Conservation (phyloP, 805 yeast genomes). For the Candida peoriensis region DNA sequence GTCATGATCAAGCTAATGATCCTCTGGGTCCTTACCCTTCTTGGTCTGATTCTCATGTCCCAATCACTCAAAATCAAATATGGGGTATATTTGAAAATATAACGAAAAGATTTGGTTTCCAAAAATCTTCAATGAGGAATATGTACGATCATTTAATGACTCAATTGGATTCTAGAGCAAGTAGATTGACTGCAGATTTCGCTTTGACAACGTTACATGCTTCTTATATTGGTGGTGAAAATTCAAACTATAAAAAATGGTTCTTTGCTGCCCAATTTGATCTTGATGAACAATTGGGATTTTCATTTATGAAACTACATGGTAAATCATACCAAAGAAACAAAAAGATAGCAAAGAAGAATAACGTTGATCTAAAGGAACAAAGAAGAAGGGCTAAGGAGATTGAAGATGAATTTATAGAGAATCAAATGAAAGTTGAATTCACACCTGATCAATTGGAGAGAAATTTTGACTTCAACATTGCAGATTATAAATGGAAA, state of each 20-base stretch:
- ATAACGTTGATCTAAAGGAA: slow-evolving; percentile 29
- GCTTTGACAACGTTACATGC: slow-evolving; percentile 79
- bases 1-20: too few species aligned
- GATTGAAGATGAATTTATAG: slow-evolving; percentile 45
- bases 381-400: slow-evolving; percentile 35
- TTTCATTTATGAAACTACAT: slow-evolving; percentile 46
- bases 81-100: slow-evolving; percentile 52
- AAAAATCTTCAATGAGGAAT: slow-evolving; percentile 68
- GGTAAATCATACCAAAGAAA: slow-evolving; percentile 42
- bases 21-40: slow-evolving; percentile 12
- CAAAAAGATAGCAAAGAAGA: slow-evolving; percentile 37
- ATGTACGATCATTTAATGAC: slow-evolving; percentile 78
- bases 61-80: slow-evolving; percentile 67
- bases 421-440: slow-evolving; percentile 49
- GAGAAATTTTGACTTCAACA: slow-evolving; percentile 40
- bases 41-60: slow-evolving; percentile 47
- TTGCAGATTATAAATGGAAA: slow-evolving; percentile 69
- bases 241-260: slow-evolving; percentile 88
- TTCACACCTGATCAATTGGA: slow-evolving; percentile 39
- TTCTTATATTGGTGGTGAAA: slow-evolving; percentile 88
- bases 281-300: slow-evolving; percentile 64
- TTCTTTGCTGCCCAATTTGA: slow-evolving; percentile 82
- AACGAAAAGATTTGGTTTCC: slow-evolving; percentile 75
- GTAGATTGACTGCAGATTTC: slow-evolving; percentile 64
- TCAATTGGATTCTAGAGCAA: slow-evolving; percentile 80